Base-by-base conservation (phyloP, 2,329 filamentous ascomycete species). In the Penicillium concentricum region DNA sequence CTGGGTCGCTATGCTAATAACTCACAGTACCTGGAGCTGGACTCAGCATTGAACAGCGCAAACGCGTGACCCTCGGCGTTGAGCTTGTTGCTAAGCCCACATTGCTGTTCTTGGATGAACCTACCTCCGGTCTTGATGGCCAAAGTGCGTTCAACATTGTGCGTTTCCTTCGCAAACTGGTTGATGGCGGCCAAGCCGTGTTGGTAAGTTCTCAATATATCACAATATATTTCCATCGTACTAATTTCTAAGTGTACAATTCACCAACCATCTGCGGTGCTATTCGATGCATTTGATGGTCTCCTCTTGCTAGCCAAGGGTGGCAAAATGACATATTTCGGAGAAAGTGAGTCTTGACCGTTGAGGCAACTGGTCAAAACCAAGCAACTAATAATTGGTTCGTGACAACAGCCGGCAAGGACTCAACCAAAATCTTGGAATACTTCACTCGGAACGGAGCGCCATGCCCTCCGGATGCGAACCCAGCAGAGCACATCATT, bases 211-310 rank as follows among this genome's bases (percentile, higher is more conserved):
- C 24, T 47, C 18, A 2, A 49, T 44, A 3, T 0, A 0, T 24
- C 6, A 12, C 13, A 12, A 26, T 13, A 30, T 2, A 12, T 22
- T 20, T 34, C 4, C 16, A 2, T 12, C 12, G 10, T 42, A 24
- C 53, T 66, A 34, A 63, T 28, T 2, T 6, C 8, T 39, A 6
- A 72, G 69, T 73, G 71, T 58, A 90, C 87, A 0, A 89, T 90
- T 39, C 87, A 90, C 63, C 87, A 90, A 69, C 87, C 87, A 0
- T 87, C 85, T 1, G 84, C 85, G 0, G 81, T 85, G 10, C 75
- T 90, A 0, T 89, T 90, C 52, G 80, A 84, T 9, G 79, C 87
- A 32, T 90, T 90, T 57, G 87, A 90, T 60, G 82, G 81, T 0
- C 79, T 90, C 0, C 76, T 89, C 0, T 75, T 89, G 1, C 79